Base-by-base conservation (phyloP, 2,329 filamentous ascomycete species). In the Pseudogymnoascus sp. region DNA sequence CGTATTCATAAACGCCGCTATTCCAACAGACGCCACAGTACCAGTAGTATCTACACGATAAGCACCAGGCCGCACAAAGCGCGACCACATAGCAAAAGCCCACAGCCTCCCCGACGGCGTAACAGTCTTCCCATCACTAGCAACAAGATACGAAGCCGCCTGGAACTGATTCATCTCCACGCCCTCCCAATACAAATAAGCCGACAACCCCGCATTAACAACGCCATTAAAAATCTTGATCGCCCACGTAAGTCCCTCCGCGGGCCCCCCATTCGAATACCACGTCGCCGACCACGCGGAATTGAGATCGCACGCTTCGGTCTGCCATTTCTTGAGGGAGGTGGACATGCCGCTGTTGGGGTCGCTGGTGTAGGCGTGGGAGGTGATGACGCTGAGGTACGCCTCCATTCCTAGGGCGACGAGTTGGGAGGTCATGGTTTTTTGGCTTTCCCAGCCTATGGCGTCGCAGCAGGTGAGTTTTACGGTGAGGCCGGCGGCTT, bases 221-320 rank as follows among this genome's bases (percentile, higher is more conserved):
- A 85, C 73, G 19, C 78, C 80, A 34, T 76, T 76, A 71, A 80
- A 79, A 51, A 85, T 79, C 67, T 81, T 80, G 68, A 80, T 80
- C 1, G 82, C 83, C 82, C 81, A 85, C 2, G 80, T 83, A 67
- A 81, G 74, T 6, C 82, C 83, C 66, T 85, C 83, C 39, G 78
- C 78, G 0, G 75, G 71, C 8, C 76, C 79, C 51, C 81, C 80
- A 65, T 70, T 75, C 0, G 68, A 65, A 69, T 81, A 83, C 79
- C 80, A 85, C 1, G 75, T 73, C 3, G 79, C 77, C 4, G 73
- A 75, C 73, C 76, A 80, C 4, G 69, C 72, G 10, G 76, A 77
- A 62, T 79, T 77, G 36, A 83, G 72, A 68, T 83, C 79, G 0
- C 76, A 76, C 51, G 76, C 77, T 69, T 85, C 82, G 1, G 81